Base-by-base conservation (phyloP, 2,329 filamentous ascomycete species). In the Coniella lustricola region DNA sequence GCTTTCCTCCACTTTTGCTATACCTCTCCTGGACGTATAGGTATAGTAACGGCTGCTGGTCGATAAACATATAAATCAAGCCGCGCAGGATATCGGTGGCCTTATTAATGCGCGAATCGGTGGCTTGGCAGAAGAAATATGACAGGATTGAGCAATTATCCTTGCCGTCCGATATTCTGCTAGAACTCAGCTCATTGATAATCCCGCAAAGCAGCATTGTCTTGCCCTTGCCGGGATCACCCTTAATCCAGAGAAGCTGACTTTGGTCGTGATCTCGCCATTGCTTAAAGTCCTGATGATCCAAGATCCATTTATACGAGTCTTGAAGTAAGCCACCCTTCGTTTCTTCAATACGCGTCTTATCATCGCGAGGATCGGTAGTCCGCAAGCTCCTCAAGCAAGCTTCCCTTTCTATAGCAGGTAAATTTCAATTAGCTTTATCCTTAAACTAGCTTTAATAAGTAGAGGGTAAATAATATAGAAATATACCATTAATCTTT, bases 81-180 rank as follows among this genome's bases (percentile, higher is more conserved):
- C 73, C 69, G 0, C 67, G 64, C 1, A 76, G 53, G 0, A 74
- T 64, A 1, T 69, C 60, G 0, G 55, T 61, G 0, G 66, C 66
- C 40, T 55, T 69, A 50, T 70, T 72, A 18, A 72, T 36, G 1
- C 56, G 48, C 1, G 50, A 18, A 38, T 73, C 57, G 4, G 64
- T 65, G 9, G 60, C 59, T 53, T 76, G 64, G 54, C 67, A 76
- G 57, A 75, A 70, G 57, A 72, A 72, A 50, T 58, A 69, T 0
- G 57, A 55, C 31, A 58, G 20, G 13, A 21, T 13, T 5, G 20
- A 1, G 13, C 12, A 14, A 25, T 17, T n/a, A 21, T 14, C 10
- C 7, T 13, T 39, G 20, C 36, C 5, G 21, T 39, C 20, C 21
- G 3, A 13, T 39, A 7, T 12, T 12, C 13, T 25, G n/a, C 20